These are phyloP conservation scores for Xylaria sp. DNA, from an alignment of 2,329 filamentous ascomycete genomes.

Conservation along the genomic window DNA sequence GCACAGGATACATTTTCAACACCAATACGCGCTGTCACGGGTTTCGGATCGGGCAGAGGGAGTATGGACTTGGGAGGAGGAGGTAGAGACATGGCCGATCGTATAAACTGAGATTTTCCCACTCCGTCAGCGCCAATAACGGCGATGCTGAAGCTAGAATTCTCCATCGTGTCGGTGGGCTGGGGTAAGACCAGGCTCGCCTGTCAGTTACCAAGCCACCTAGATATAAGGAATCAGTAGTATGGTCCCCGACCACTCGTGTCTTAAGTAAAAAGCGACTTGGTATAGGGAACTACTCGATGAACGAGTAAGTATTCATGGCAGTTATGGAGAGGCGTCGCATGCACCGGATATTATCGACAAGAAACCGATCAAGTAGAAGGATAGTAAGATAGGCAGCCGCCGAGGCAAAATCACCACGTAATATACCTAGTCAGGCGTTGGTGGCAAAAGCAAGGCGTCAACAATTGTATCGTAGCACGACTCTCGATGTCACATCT, in stretches of 20 bases:
- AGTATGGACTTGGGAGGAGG: constrained; percentile 53
- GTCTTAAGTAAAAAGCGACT: constrained; percentile 10
- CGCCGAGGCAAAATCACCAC: constrained; percentile 1
- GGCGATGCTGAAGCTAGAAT: constrained; percentile 70
- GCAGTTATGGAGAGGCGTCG: constrained; percentile 19
- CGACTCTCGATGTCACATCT: constrained; percentile 19
- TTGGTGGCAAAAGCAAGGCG: constrained; percentile 1
- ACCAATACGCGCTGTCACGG: constrained; percentile 66
- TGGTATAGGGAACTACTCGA: constrained; percentile 18
- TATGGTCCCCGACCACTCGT: constrained; percentile 4
- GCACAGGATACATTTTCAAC: constrained; percentile 67
- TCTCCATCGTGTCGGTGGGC: constrained; percentile 59
- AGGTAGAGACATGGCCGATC: constrained; percentile 67
- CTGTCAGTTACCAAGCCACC: constrained; percentile 25
- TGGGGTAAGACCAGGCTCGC: constrained; percentile 29
- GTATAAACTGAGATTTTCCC: constrained; percentile 75
- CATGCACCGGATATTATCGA: constrained; percentile 2
- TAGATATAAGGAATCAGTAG: constrained; percentile 19
- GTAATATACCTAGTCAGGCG: constrained; percentile 3
- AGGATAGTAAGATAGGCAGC: background rate
- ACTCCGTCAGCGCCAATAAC: constrained; percentile 73
- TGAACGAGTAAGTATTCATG: constrained; percentile 24
- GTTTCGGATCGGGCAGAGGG: constrained; percentile 62
- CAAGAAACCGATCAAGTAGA: background rate
- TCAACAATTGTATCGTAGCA: background rate